Evolutionary conservation across 2,329 filamentous ascomycete species (phyloP).

Genomic region (Diaporthe humulicola): DNA sequence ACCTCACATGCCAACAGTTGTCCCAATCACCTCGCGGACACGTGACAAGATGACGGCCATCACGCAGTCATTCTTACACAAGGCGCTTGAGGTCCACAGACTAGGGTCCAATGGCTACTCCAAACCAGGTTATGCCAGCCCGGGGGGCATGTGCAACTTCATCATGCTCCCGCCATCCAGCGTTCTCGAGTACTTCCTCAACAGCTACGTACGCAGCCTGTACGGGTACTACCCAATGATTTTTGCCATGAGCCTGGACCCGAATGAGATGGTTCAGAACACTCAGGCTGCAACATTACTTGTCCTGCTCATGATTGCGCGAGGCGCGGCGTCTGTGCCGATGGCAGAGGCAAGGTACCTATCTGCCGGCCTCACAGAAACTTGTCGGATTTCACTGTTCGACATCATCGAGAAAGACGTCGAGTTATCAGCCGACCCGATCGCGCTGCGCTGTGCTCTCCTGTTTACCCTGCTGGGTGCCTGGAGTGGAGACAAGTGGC

Average conservation of each 20-base stretch:
- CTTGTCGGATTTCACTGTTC: slow-evolving; percentile 79
- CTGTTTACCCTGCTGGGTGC: slow-evolving; percentile 77
- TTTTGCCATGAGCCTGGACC: slow-evolving; percentile 70
- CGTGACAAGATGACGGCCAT: slow-evolving; percentile 80
- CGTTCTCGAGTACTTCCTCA: slow-evolving; percentile 76
- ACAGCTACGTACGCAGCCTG: slow-evolving; percentile 75
- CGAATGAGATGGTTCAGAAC: slow-evolving; percentile 76
- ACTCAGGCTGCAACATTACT: slow-evolving; percentile 76
- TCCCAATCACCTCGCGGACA: slow-evolving; percentile 62
- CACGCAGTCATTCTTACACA: slow-evolving; percentile 78
- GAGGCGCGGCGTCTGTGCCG: slow-evolving; percentile 76
- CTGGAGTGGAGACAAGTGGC: slow-evolving; percentile 83
- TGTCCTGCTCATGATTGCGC: slow-evolving; percentile 79
- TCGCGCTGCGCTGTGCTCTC: slow-evolving; percentile 74
- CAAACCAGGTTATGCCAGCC: slow-evolving; percentile 58
- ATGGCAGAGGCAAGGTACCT: slow-evolving; percentile 75
- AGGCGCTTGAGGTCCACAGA: slow-evolving; percentile 77
- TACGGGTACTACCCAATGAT: slow-evolving; percentile 76
- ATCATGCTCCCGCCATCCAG: slow-evolving; percentile 75
- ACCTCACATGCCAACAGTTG: slow-evolving; percentile 55
- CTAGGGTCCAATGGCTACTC: slow-evolving; percentile 58
- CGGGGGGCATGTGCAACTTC: slow-evolving; percentile 68
- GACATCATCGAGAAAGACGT: slow-evolving; percentile 80
- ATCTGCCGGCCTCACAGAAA: slow-evolving; percentile 76
- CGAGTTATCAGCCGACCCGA: slow-evolving; percentile 74